A percentile compares a stretch with the other conserved stretches of the same genome.
Evolutionary conservation across 2,329 filamentous ascomycete genomes (phyloP).

Genomic region (Phaeosphaeria sp.): DNA sequence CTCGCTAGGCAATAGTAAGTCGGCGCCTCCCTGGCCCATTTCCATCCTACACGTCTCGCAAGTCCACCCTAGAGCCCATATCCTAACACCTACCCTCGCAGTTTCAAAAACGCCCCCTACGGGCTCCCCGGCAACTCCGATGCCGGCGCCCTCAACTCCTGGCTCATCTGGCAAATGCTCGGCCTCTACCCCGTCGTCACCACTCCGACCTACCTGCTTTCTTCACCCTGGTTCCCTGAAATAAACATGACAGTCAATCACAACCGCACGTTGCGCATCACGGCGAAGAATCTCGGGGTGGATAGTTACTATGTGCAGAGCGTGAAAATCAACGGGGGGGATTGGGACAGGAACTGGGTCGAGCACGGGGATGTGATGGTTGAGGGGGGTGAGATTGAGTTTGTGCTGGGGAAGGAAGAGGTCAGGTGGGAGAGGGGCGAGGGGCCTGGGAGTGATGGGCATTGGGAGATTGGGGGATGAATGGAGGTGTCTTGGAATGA

Average conservation of each 20-base stretch:
- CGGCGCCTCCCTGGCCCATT: too few relatives aligned
- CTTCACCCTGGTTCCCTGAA: constrained; percentile 51
- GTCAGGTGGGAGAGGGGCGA: constrained; percentile 57
- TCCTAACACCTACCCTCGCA: neutral
- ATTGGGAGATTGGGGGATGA: constrained; percentile 19
- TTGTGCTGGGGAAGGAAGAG: constrained; percentile 52
- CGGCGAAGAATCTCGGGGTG: constrained; percentile 57
- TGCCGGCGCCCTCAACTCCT: constrained; percentile 55
- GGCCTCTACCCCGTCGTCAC: constrained; percentile 63
- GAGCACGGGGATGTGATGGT: constrained; percentile 67
- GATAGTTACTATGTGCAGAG: constrained; percentile 66
- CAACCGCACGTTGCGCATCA: constrained; percentile 59
- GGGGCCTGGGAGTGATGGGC: constrained; percentile 59
- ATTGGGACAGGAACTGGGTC: constrained; percentile 69
- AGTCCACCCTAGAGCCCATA: too few relatives aligned
- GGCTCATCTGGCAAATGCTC: constrained; percentile 56
- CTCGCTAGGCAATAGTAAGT: constrained; percentile 40
- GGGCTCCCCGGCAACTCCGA: constrained; percentile 53
- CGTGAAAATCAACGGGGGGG: constrained; percentile 67
- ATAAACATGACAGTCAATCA: constrained; percentile 65
- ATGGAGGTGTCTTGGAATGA: too few relatives aligned
- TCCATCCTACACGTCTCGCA: too few relatives aligned
- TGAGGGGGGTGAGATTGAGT: constrained; percentile 57
- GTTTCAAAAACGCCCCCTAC: constrained; percentile 30
- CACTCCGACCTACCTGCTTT: constrained; percentile 70